Evolutionary conservation across 768 basidiomycete genomes (phyloP).

Genomic region (Mycena maculata): DNA sequence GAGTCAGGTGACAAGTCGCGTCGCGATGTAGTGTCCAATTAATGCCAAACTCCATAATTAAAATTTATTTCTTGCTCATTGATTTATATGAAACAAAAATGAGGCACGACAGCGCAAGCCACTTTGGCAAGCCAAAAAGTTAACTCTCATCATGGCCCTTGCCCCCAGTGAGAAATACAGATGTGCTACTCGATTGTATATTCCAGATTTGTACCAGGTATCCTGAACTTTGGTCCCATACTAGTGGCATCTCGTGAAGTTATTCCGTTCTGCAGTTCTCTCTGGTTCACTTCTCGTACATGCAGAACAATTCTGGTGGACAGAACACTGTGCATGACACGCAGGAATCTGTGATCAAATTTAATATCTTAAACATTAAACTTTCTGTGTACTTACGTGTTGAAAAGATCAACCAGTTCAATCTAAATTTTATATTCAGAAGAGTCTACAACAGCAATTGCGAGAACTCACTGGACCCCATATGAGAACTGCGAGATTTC

Average conservation of each 20-base stretch:
- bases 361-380: not conserved
- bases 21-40: too few species aligned
- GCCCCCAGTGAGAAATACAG: too few species aligned
- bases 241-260: not conserved
- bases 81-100: too few species aligned
- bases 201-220: not conserved
- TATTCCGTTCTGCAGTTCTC: not conserved
- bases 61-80: too few species aligned
- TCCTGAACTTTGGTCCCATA: not conserved
- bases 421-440: not conserved
- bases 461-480: slow-evolving; percentile 28
- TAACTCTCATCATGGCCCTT: too few species aligned
- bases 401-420: slow-evolving; percentile 11
- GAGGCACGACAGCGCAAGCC: too few species aligned
- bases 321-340: slow-evolving; percentile 39
- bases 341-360: slow-evolving; percentile 34
- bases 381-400: not conserved
- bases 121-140: too few species aligned
- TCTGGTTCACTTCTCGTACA: not conserved
- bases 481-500: slow-evolving; percentile 33
- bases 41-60: too few species aligned
- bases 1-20: too few species aligned
- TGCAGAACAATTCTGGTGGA: slow-evolving; percentile 4
- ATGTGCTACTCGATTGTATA: not conserved
- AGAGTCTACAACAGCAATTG: not conserved